Evolutionary conservation across 345 rosid species (phyloP).

Genomic region (Citrus reticulata): DNA sequence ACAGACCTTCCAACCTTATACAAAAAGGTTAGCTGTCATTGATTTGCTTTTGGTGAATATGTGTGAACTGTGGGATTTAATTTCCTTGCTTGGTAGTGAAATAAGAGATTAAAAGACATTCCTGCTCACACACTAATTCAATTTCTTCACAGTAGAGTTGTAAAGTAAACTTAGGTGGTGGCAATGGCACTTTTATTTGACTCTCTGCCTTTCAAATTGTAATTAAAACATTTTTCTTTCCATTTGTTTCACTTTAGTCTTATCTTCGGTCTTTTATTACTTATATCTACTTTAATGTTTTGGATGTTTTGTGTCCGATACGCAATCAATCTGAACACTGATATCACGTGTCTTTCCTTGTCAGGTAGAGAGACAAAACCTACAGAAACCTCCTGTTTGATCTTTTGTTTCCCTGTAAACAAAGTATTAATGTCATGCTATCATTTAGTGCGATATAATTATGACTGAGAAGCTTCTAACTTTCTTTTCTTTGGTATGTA

Average conservation of each 20-base stretch:
- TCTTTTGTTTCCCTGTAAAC: background rate
- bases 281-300: background rate
- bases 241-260: background rate
- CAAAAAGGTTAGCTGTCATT: conserved; percentile 49
- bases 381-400: background rate
- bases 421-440: background rate
- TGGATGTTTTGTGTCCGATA: conserved; percentile 6
- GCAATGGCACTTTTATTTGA: background rate
- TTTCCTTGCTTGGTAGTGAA: background rate
- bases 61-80: background rate
- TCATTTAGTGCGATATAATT: background rate
- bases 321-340: background rate
- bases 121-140: background rate
- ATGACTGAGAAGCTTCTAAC: conserved; percentile 15
- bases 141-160: background rate
- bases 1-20: conserved; percentile 72
- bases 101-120: background rate
- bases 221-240: background rate
- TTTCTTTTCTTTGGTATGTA: conserved; percentile 23
- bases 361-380: conserved; percentile 2
- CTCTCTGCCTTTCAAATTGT: background rate
- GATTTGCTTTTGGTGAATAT: conserved; percentile 1
- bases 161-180: too few species aligned
- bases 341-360: background rate
- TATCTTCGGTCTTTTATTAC: background rate